These are phyloP conservation scores for Atalantia buxifolia DNA, from an alignment of 345 rosid species.

Conservation along the genomic window DNA sequence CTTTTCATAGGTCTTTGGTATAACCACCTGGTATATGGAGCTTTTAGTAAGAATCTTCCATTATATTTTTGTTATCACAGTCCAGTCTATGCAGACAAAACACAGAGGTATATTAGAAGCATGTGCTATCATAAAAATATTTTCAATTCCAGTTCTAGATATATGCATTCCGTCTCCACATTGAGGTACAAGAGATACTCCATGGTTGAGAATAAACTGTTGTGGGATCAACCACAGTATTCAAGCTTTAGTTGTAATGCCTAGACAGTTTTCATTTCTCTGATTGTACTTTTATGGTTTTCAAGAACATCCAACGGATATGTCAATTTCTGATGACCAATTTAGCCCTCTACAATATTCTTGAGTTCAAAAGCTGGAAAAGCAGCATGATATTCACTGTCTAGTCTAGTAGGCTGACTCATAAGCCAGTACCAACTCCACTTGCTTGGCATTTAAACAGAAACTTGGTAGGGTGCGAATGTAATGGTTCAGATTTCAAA, in stretches of 20 bases:
- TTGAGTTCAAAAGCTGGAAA: not conserved
- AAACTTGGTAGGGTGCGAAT: not conserved
- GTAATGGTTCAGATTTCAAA: not conserved
- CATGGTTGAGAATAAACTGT: not conserved
- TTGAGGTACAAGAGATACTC: not conserved
- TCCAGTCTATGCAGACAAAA: not conserved
- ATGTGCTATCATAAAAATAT: not conserved
- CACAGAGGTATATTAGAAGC: not conserved
- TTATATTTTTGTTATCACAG: not conserved
- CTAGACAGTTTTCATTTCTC: not conserved
- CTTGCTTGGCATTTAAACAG: not conserved
- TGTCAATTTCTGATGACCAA: not conserved
- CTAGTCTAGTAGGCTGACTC: not conserved
- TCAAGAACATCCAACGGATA: not conserved
- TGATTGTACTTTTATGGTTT: not conserved
- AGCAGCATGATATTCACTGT: not conserved
- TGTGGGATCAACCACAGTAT: not conserved
- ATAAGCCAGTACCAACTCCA: not conserved
- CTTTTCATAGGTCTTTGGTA: conserved; percentile 74
- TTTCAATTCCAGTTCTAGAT: not conserved
- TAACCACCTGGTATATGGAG: conserved; percentile 60
- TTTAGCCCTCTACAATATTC: not conserved
- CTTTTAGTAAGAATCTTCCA: not conserved
- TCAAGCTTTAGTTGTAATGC: not conserved
- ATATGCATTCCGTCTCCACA: not conserved